These are phyloP conservation scores for Luffa aegyptiaca DNA, from an alignment of 306 rosid genomes.

Conservation along the genomic window DNA sequence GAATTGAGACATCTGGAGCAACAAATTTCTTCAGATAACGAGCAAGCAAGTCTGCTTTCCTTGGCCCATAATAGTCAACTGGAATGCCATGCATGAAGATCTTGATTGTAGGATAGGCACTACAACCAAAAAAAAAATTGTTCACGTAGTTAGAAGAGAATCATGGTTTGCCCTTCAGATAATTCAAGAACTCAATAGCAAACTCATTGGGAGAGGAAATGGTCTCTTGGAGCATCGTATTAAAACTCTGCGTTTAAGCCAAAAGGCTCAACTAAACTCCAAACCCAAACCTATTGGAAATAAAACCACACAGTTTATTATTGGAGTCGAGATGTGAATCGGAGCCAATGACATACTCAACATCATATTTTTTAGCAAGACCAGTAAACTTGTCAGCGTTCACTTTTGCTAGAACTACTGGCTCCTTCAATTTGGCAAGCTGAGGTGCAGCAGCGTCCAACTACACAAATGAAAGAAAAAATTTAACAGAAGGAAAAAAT, in stretches of 20 bases:
- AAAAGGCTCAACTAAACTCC: slow-evolving; percentile 2
- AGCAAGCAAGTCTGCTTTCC: slow-evolving; percentile 75
- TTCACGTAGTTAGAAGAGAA: not conserved
- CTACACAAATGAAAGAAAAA: slow-evolving; percentile 31
- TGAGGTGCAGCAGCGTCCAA: slow-evolving; percentile 85
- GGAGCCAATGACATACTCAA: slow-evolving; percentile 44
- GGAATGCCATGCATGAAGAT: slow-evolving; percentile 73
- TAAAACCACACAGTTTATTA: not conserved
- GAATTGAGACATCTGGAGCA: slow-evolving; percentile 74
- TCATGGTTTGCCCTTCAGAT: not conserved
- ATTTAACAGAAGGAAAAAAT: not conserved
- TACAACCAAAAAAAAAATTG: slow-evolving; percentile 15
- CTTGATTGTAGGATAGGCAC: slow-evolving; percentile 74
- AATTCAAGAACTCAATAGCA: not conserved
- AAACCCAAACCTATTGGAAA: not conserved
- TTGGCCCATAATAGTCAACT: slow-evolving; percentile 70
- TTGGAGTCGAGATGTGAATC: not conserved
- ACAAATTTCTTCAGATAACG: slow-evolving; percentile 81
- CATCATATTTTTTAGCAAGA: slow-evolving; percentile 53
- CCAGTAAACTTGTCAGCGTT: slow-evolving; percentile 72
- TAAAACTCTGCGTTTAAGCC: slow-evolving; percentile 1
- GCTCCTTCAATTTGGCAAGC: slow-evolving; percentile 65
- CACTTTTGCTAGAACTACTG: slow-evolving; percentile 72
- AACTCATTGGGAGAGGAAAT: not conserved
- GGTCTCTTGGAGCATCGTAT: not conserved